Base-by-base conservation (phyloP, 352 stramenopile genomes). In the Poterioochromonas sp. region DNA sequence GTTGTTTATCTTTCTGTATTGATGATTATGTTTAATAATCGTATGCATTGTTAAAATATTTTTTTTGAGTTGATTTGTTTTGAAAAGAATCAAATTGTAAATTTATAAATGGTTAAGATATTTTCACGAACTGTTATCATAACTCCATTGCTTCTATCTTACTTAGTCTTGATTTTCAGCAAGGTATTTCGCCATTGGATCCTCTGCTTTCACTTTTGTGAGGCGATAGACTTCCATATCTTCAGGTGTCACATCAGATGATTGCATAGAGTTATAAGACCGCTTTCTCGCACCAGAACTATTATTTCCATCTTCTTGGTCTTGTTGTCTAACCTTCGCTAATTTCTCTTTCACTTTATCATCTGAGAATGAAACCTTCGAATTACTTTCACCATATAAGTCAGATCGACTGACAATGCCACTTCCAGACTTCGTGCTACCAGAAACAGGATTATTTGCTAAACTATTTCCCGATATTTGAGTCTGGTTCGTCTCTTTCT, bases 181-280 rank as follows among this genome's bases (percentile, higher is more conserved):
- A 18, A 92, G 80, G 26, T 97, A 83, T 77, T 96, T 95, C n/a
- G 90, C 89, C 93, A 98, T 97, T 8, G 93, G 92, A 84, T 97
- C 92, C 64, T 95, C 91, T 12, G 82, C 84, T 5, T 86, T 86
- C 62, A 88, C 89, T 80, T 95, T 96, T 37, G 87, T 84, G 76
- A 95, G 81, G 76, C 94, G 90, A 85, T 97, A 98, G 8, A 91
- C 92, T 83, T 98, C 93, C 91, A 98, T 97, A 77, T 97, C 91
- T 81, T 97, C 93, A 18, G 89, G 88, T n/a, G 92, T 92, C 11
- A 97, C 91, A 78, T 96, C 90, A 65, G 90, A 88, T 76, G 85
- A 88, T 64, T 88, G 83, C 80, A 95, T 87, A 5, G 91, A 97
- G 83, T 97, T 95, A 85, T 97, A 97, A 83, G 96, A 96, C 82